Percentiles rank a stretch among this genome's conserved stretches.
Evolutionary conservation across 495 filamentous ascomycete species (phyloP).

Genomic region (Aspergillus leporis): DNA sequence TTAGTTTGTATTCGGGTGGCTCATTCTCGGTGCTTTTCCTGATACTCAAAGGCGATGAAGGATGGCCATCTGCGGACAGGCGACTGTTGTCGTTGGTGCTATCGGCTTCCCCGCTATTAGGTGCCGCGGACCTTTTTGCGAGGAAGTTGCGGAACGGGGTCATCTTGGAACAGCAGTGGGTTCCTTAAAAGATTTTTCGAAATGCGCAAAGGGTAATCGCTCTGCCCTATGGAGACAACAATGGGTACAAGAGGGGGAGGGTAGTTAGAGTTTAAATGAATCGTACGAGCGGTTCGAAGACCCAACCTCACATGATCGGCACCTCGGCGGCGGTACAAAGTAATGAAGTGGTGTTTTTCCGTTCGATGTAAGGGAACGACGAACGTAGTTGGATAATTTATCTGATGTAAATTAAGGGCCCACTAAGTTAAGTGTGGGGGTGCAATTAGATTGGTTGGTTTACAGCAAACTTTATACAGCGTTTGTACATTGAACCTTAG

Average conservation of each 20-base stretch:
- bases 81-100: slow-evolving; percentile 49
- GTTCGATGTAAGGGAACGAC: slow-evolving; percentile 8
- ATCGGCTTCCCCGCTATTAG: slow-evolving; percentile 46
- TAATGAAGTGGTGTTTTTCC: slow-evolving; percentile 19
- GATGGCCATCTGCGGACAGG: slow-evolving; percentile 41
- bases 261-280: slow-evolving; percentile 2
- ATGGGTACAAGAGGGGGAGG: not conserved
- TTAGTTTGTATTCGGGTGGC: slow-evolving; percentile 77
- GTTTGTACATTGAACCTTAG: no score
- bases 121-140: slow-evolving; percentile 54
- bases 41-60: slow-evolving; percentile 55
- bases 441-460: not conserved
- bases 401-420: slow-evolving; percentile 2
- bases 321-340: slow-evolving; percentile 21
- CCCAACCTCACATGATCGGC: slow-evolving; percentile 32
- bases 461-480: not conserved
- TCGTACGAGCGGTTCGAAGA: slow-evolving; percentile 12
- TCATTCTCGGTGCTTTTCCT: slow-evolving; percentile 57
- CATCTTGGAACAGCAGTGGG: slow-evolving; percentile 46
- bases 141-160: slow-evolving; percentile 76
- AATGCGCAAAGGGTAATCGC: slow-evolving; percentile 5
- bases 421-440: slow-evolving; percentile 1
- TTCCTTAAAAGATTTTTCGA: not conserved
- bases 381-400: slow-evolving; percentile 6
- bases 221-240: slow-evolving; percentile 5